Evolutionary conservation across 495 filamentous ascomycete genomes (phyloP).

Genomic region (Ramalina peruviana): DNA sequence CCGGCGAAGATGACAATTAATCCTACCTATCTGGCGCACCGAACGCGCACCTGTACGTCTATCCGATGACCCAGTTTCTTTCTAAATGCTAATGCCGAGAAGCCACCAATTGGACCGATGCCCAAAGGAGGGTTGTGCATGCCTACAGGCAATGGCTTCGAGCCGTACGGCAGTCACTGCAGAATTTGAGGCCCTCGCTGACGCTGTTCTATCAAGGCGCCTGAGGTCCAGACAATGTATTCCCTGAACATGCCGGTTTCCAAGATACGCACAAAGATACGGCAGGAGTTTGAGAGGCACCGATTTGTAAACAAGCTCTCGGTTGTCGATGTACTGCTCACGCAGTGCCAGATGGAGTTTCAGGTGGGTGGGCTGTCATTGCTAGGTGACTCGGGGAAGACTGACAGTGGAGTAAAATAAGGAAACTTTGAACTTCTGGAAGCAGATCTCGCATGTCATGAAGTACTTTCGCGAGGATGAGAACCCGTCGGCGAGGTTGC

Average conservation of each 20-base stretch:
- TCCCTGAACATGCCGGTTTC: slow-evolving; percentile 78
- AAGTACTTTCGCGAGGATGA: slow-evolving; percentile 93
- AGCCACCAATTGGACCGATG: slow-evolving; percentile 83
- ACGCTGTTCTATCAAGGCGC: slow-evolving; percentile 44
- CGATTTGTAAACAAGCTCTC: slow-evolving; percentile 79
- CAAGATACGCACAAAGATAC: slow-evolving; percentile 78
- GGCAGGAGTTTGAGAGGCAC: slow-evolving; percentile 95
- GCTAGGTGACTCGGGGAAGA: not conserved
- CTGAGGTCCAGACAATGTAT: slow-evolving; percentile 95
- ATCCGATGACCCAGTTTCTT: not conserved
- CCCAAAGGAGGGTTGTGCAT: slow-evolving; percentile 63
- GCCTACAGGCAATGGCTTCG: slow-evolving; percentile 90
- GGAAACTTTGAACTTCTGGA: slow-evolving; percentile 99
- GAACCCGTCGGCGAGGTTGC: slow-evolving; percentile 62
- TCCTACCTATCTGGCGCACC: slow-evolving; percentile 82
- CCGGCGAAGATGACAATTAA: slow-evolving; percentile 56
- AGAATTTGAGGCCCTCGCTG: not conserved
- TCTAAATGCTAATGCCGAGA: slow-evolving; percentile 13
- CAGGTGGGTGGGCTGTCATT: slow-evolving; percentile 37
- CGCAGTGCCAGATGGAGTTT: slow-evolving; percentile 78
- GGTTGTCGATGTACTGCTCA: slow-evolving; percentile 76
- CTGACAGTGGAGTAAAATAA: slow-evolving; percentile 19
- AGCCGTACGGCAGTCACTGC: slow-evolving; percentile 50
- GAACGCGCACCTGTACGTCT: slow-evolving; percentile 76
- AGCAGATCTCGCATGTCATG: slow-evolving; percentile 89